phyloP scores from a whole-genome alignment of 2,329 filamentous ascomycete species.

The Ascochyta viciae-villosae region DNA sequence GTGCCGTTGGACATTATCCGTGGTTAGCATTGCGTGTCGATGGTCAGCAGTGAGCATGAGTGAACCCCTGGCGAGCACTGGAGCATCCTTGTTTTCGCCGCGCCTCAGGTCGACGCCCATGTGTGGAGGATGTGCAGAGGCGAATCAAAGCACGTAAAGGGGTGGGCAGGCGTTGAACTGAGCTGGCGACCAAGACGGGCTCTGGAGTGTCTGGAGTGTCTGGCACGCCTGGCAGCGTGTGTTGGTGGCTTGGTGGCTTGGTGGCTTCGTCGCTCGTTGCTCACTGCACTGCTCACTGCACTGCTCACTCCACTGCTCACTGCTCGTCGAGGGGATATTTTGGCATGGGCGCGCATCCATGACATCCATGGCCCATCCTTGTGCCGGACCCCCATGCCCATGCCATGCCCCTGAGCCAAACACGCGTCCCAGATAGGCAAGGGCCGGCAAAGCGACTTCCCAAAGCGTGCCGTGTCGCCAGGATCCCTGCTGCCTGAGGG shows the following conservation, averaged over 20 bases:
- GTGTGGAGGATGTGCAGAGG: constrained; percentile 12
- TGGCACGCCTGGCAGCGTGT: neutral
- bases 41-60: constrained; percentile 8
- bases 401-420: constrained; percentile 9
- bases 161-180: neutral
- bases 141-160: neutral
- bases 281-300: neutral
- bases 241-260: neutral
- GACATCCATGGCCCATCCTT: constrained; percentile 4
- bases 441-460: constrained; percentile 23
- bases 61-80: neutral
- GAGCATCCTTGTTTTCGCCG: constrained; percentile 8
- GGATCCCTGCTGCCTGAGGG: constrained; percentile 11
- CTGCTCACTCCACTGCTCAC: too few species aligned
- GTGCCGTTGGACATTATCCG: constrained; percentile 4
- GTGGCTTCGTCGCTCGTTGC: constrained; percentile 1
- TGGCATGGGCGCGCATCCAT: neutral
- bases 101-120: neutral
- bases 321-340: neutral
- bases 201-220: too few species aligned
- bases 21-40: neutral
- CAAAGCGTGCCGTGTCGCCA: constrained; percentile 23
- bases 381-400: constrained; percentile 19
- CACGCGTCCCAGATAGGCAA: constrained; percentile 24
- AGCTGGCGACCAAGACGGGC: neutral